Conservation (phyloP, 805 yeast genomes). For the Kregervanrija delftensis region DNA sequence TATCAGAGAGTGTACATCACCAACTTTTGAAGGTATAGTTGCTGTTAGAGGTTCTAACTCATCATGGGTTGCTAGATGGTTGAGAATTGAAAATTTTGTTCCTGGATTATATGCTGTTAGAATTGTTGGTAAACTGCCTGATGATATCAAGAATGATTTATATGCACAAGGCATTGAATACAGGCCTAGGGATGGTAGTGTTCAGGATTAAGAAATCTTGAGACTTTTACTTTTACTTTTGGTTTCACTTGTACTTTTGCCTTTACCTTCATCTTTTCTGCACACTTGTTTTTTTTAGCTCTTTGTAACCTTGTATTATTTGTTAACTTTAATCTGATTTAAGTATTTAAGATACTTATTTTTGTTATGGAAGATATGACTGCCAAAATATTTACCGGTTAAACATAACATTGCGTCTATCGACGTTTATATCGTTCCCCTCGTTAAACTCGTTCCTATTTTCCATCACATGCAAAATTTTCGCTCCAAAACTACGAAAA, state of each 20-base stretch:
- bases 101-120: constrained; percentile 93
- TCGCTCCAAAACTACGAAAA: no score
- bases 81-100: constrained; percentile 79
- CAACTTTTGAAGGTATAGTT: constrained; percentile 91
- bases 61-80: constrained; percentile 97
- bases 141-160: constrained; percentile 70
- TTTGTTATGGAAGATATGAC: no score
- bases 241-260: not conserved
- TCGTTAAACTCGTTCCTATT: no score
- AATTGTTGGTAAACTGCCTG: constrained; percentile 86
- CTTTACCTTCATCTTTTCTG: not conserved
- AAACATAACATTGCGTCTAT: no score
- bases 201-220: constrained; percentile 18
- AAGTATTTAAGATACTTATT: no score
- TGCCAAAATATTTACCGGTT: no score
- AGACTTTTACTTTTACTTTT: not conserved
- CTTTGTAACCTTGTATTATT: no score
- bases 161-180: constrained; percentile 72
- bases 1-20: constrained; percentile 89
- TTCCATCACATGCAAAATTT: no score
- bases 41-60: constrained; percentile 79
- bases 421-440: no score
- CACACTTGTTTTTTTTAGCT: not conserved
- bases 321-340: no score
- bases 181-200: constrained; percentile 93